phyloP scores from a whole-genome alignment of 116 monocot genomes.

The Trichopus zeylanicus region DNA sequence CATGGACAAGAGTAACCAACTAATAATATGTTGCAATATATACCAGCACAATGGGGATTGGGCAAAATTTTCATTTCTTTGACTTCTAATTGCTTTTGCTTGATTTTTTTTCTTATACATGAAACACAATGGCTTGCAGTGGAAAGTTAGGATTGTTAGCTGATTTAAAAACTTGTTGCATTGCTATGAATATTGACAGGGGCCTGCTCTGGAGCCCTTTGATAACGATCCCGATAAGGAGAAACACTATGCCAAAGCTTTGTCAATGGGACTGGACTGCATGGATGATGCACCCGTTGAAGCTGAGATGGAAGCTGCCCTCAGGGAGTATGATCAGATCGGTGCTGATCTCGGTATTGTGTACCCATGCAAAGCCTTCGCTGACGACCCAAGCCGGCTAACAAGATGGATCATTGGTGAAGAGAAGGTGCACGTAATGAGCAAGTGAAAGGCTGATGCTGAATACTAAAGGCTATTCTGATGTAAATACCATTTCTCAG shows the following conservation, averaged over 20 bases:
- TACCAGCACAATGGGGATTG: too few species aligned
- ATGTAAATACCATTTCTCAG: too few species aligned
- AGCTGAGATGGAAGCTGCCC: conserved; percentile 63
- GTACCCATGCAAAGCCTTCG: conserved; percentile 23
- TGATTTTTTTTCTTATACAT: too few species aligned
- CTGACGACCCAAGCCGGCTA: conserved; percentile 46
- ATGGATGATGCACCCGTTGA: conserved; percentile 23
- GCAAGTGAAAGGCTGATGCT: too few species aligned
- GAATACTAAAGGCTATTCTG: too few species aligned
- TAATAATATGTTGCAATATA: too few species aligned
- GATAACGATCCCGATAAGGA: conserved; percentile 56
- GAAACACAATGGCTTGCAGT: too few species aligned
- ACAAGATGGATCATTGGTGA: conserved; percentile 77
- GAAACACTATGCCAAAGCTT: conserved; percentile 45
- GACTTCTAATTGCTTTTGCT: too few species aligned
- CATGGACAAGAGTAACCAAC: too few species aligned
- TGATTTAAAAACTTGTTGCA: background rate
- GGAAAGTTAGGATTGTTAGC: too few species aligned
- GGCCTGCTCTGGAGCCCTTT: conserved; percentile 57
- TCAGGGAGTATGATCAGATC: conserved; percentile 45
- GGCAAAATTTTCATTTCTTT: too few species aligned
- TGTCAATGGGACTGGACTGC: conserved; percentile 31
- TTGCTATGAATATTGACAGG: conserved; percentile 42
- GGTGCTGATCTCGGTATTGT: conserved; percentile 69
- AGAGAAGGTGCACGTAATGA: conserved; percentile 19